Evolutionary conservation across 805 yeast genomes (phyloP), one percentile per base, ranked within the genome.

Genomic region (Nakazawaea laoshanensis): DNA sequence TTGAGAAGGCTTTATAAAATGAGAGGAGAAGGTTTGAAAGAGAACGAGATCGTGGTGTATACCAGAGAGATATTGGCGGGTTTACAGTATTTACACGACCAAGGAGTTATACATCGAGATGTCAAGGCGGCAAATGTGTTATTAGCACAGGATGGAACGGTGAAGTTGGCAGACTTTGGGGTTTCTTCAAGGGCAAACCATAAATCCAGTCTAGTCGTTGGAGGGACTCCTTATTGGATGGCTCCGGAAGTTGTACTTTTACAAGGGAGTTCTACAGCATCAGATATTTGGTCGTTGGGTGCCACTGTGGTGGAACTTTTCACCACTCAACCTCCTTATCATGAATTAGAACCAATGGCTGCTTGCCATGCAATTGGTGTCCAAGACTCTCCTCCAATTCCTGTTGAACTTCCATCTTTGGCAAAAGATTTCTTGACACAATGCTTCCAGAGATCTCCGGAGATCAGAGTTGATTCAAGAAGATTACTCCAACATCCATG

Each of bases 211-310:
- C 53, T 48, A 31, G 64, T 67, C 2, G 75, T 73, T 7, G 72
- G 68, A 11, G 98, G 98, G 2, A 86, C 97, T 0, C 94, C 96
- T 1, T 83, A 89, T 50, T 92, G 97, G 97, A 88, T 92, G 96
- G 96, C 98, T 0, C 98, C 98, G 0, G 98, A 92, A 50, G 77
- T 94, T 2, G 82, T 92, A 4, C 64, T 78, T 26, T 77, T 86
- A 45, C 83, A 80, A 47, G 94, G 94, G 3, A 81, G 89, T 2
- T 78, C 94, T 7, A 74, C 89, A 0, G 81, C 94, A 2, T 84
- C 95, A 3, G 98, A 92, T 57, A 73, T 83, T 19, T 83, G 92
- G 97, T 83, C 95, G 6, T 55, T 92, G 18, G 98, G 97, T 3
- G 94, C 96, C n/a, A 89, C 97, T 0, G 71, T 88, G 3, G 73